These are phyloP conservation scores for Apophysomyces trapeziformis DNA, from an alignment of 371 early-diverging fungal genomes.

Conservation along the genomic window DNA sequence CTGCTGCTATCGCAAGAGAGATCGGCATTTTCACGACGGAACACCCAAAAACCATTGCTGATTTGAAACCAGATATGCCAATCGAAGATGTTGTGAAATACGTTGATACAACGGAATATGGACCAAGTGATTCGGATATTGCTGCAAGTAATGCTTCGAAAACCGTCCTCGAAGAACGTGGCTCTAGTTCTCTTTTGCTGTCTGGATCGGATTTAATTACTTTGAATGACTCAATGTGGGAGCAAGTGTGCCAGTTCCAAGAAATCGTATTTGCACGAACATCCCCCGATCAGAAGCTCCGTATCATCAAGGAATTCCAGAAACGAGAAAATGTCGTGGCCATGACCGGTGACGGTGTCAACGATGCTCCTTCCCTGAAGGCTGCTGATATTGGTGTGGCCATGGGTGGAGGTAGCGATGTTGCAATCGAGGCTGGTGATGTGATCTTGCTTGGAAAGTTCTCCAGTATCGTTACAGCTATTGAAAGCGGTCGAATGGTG, in stretches of 20 bases:
- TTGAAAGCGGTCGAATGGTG: slow-evolving; percentile 81
- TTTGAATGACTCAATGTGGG: slow-evolving; percentile 62
- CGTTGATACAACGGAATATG: neutral
- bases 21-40: slow-evolving; percentile 63
- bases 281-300: slow-evolving; percentile 83
- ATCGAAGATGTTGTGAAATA: slow-evolving; percentile 20
- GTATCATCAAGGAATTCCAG: slow-evolving; percentile 76
- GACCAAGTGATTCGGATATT: slow-evolving; percentile 1
- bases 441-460: slow-evolving; percentile 78
- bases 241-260: slow-evolving; percentile 60
- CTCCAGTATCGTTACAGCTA: slow-evolving; percentile 71
- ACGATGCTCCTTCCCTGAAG: slow-evolving; percentile 88
- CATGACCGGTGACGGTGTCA: slow-evolving; percentile 93
- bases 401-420: slow-evolving; percentile 77
- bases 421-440: slow-evolving; percentile 80
- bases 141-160: slow-evolving; percentile 10
- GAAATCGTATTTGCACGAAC: slow-evolving; percentile 88
- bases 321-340: slow-evolving; percentile 70
- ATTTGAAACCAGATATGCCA: slow-evolving; percentile 30
- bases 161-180: slow-evolving; percentile 18
- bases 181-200: slow-evolving; percentile 42
- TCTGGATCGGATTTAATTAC: slow-evolving; percentile 59
- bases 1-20: slow-evolving; percentile 72
- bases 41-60: slow-evolving; percentile 44
- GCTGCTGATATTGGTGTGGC: slow-evolving; percentile 83